phyloP scores from a whole-genome alignment of 768 basidiomycete genomes.

The Ramaria rubella region DNA sequence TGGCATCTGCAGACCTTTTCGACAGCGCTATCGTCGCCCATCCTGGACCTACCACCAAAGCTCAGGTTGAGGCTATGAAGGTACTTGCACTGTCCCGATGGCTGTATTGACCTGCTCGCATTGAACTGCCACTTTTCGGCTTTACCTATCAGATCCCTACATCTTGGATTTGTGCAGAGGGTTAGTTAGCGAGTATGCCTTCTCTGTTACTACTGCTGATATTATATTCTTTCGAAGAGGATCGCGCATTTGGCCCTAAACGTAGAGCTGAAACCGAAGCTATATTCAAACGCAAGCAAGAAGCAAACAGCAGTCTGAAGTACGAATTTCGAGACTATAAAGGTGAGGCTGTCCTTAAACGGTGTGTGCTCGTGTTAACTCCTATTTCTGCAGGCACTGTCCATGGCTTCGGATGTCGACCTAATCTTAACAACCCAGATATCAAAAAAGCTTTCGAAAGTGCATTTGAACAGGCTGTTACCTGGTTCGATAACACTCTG shows the following conservation, averaged over 20 bases:
- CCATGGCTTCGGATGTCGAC: constrained; percentile 45
- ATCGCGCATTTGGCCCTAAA: constrained; percentile 21
- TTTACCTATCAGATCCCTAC: constrained; percentile 21
- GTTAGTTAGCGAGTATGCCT: constrained; percentile 14
- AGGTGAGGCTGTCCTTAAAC: constrained; percentile 17
- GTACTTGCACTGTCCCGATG: constrained; percentile 11
- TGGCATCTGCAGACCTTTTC: constrained; percentile 27
- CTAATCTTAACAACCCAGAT: constrained; percentile 36
- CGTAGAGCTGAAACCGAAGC: constrained; percentile 25
- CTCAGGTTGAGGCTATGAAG: constrained; percentile 32
- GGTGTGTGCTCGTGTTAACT: constrained; percentile 4
- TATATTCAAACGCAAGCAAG: constrained; percentile 25
- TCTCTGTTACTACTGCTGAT: not conserved
- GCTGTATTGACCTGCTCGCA: not conserved
- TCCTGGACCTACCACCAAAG: constrained; percentile 28
- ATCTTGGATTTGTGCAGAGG: constrained; percentile 34
- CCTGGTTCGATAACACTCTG: constrained; percentile 39
- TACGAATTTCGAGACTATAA: constrained; percentile 34
- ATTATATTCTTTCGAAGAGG: constrained; percentile 23
- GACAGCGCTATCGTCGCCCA: constrained; percentile 37
- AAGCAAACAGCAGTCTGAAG: constrained; percentile 22
- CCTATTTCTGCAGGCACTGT: constrained; percentile 31
- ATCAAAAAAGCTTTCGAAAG: constrained; percentile 40
- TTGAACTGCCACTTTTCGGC: not conserved
- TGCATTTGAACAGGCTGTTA: constrained; percentile 34